Evolutionary conservation across 371 early-diverging fungal species (phyloP).

Genomic region (Actinomortierella ambigua): DNA sequence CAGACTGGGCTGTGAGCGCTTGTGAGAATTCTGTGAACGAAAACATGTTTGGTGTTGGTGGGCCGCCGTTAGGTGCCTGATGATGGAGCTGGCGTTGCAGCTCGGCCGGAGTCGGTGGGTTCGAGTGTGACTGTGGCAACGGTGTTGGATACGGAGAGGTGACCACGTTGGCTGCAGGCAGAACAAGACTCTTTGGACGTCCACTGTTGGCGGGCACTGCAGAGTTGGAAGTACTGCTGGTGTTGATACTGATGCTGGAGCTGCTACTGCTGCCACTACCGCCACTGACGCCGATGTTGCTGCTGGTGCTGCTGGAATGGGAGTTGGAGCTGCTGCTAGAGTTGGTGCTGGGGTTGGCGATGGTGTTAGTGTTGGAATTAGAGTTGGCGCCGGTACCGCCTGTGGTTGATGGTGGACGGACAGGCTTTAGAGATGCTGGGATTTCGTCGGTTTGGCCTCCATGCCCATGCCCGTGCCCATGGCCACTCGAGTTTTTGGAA

Average conservation of each 20-base stretch:
- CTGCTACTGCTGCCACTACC: no score
- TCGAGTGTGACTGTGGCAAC: slow-evolving; percentile 15
- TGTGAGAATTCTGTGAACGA: neutral
- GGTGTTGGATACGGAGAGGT: slow-evolving; percentile 12
- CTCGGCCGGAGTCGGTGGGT: slow-evolving; percentile 35
- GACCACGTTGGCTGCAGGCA: slow-evolving; percentile 2
- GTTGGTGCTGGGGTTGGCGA: neutral
- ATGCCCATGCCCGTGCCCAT: slow-evolving; percentile 15
- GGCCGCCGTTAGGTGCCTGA: slow-evolving; percentile 14
- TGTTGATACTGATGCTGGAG: no score
- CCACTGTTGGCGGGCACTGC: neutral
- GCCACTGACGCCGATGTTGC: no score
- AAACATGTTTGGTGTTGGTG: neutral
- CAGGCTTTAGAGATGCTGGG: neutral
- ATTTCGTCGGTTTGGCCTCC: neutral
- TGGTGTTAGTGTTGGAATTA: neutral
- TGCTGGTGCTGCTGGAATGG: neutral
- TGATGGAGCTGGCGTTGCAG: slow-evolving; percentile 35
- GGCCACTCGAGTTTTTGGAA: slow-evolving; percentile 66
- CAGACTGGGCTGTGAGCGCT: neutral
- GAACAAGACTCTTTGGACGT: slow-evolving; percentile 5
- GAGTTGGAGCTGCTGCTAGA: neutral
- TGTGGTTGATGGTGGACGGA: neutral
- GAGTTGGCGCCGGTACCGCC: neutral
- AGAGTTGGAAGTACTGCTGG: neutral